A percentile compares a stretch with the other conserved stretches of the same genome.
Evolutionary conservation across 148 eudicot genomes (phyloP).

Genomic region (Nyssa sinensis): DNA sequence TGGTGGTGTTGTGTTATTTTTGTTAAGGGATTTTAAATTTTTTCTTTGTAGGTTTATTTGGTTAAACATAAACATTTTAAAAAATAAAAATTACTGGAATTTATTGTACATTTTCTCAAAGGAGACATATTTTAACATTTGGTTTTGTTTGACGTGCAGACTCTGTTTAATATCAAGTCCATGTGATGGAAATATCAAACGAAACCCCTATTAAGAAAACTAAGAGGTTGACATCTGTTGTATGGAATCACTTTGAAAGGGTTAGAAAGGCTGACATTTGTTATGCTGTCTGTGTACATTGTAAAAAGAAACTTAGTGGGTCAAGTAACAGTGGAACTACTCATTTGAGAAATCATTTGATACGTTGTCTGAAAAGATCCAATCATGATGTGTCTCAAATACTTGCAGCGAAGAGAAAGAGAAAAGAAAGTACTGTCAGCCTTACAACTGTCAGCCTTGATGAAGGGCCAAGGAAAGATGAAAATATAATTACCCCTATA

Average conservation of each 20-base stretch:
- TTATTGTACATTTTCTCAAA: background rate
- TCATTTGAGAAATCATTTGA: conserved; percentile 91
- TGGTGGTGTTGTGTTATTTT: background rate
- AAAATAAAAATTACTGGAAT: no score
- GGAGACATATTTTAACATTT: background rate
- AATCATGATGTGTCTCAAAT: conserved; percentile 87
- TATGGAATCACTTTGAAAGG: conserved; percentile 98
- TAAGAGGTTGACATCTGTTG: conserved; percentile 90
- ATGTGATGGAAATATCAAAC: conserved; percentile 67
- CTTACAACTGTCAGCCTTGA: conserved; percentile 48
- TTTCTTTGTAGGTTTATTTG: background rate
- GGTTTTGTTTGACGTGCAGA: conserved; percentile 30
- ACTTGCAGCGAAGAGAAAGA: conserved; percentile 75
- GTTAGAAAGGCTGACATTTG: conserved; percentile 79
- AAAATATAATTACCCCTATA: conserved; percentile 53
- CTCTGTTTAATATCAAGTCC: conserved; percentile 19
- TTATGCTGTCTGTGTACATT: conserved; percentile 89
- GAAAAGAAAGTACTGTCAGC: conserved; percentile 52
- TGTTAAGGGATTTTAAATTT: background rate
- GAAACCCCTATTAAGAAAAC: conserved; percentile 83
- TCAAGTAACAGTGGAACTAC: conserved; percentile 99
- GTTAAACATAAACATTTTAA: no score
- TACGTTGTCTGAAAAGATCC: conserved; percentile 90
- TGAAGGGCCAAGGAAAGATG: conserved; percentile 62
- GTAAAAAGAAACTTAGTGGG: conserved; percentile 91